Percentiles rank a stretch among this genome's conserved stretches.
These are phyloP conservation scores for Golubevia sp. DNA, from an alignment of 1,284 basidiomycete species.

Conservation along the genomic window DNA sequence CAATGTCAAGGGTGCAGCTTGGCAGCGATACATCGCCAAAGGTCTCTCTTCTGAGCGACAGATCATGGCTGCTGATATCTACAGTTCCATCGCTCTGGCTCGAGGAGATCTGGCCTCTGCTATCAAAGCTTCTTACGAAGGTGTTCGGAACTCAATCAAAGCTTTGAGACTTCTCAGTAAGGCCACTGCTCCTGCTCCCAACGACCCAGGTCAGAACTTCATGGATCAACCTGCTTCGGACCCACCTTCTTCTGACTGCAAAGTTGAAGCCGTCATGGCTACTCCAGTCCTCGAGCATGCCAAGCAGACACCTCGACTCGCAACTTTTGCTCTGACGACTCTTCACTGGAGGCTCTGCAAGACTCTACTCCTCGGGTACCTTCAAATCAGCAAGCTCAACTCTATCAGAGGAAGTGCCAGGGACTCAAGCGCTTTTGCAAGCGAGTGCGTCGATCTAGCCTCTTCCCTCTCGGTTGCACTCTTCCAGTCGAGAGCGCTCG, in stretches of 20 bases:
- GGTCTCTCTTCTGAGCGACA: conserved; percentile 20
- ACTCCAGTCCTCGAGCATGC: background rate
- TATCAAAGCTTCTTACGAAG: conserved; percentile 18
- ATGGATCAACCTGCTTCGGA: background rate
- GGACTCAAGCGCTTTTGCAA: conserved; percentile 44
- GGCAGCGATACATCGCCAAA: conserved; percentile 17
- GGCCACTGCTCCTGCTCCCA: conserved; percentile 2
- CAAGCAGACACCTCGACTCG: background rate
- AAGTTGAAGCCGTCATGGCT: background rate
- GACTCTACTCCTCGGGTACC: conserved; percentile 12
- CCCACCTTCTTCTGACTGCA: conserved; percentile 1
- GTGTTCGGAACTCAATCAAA: conserved; percentile 19
- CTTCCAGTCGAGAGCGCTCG: conserved; percentile 21
- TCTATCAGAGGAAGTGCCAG: conserved; percentile 37
- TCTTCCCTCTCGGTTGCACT: conserved; percentile 20
- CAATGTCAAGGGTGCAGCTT: background rate
- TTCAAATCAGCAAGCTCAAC: conserved; percentile 27
- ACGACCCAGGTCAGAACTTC: background rate
- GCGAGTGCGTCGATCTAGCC: conserved; percentile 41
- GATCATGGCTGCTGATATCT: conserved; percentile 17
- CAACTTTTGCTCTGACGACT: background rate
- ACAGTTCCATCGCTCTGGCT: conserved; percentile 17
- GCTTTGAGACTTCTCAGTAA: conserved; percentile 13
- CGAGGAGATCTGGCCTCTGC: conserved; percentile 19
- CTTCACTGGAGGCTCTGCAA: conserved; percentile 8